These are phyloP conservation scores for Clausena lansium DNA, from an alignment of 345 rosid species.

Conservation along the genomic window DNA sequence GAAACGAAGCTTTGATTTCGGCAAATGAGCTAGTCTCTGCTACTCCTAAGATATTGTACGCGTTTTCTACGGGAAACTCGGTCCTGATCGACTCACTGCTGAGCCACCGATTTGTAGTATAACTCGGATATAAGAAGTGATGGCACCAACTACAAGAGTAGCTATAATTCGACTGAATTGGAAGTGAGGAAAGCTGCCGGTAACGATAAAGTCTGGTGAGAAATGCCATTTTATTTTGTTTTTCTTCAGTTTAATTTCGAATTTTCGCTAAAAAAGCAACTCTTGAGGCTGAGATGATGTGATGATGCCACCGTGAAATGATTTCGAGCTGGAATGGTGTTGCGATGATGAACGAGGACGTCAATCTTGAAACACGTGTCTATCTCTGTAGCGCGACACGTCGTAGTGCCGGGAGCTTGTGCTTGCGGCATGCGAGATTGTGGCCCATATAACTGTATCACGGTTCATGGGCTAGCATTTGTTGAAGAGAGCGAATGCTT, in stretches of 20 bases:
- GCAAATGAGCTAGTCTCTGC: conserved; percentile 64
- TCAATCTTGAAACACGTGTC: not conserved
- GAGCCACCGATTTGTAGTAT: conserved; percentile 38
- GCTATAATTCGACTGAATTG: conserved; percentile 20
- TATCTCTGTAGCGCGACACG: not conserved
- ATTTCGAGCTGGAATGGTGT: not conserved
- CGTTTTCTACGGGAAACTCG: conserved; percentile 63
- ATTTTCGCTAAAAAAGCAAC: not conserved
- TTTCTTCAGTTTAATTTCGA: not conserved
- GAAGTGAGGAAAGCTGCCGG: conserved; percentile 20
- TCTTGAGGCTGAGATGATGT: not conserved
- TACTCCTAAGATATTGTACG: conserved; percentile 70
- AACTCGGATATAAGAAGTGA: conserved; percentile 18
- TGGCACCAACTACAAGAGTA: conserved; percentile 13
- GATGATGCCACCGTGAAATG: not conserved
- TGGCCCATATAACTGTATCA: not conserved
- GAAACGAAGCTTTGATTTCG: conserved; percentile 89
- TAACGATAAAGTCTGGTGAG: conserved; percentile 32
- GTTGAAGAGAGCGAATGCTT: not conserved
- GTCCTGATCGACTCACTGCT: conserved; percentile 47
- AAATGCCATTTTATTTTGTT: conserved; percentile 23
- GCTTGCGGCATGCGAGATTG: not conserved
- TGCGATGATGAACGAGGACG: not conserved
- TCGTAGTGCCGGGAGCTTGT: not conserved
- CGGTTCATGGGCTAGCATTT: not conserved